Percentiles rank a stretch among this genome's conserved stretches.
Conservation (phyloP, 2,329 filamentous ascomycete genomes). For the Myriosclerotinia scirpicola region DNA sequence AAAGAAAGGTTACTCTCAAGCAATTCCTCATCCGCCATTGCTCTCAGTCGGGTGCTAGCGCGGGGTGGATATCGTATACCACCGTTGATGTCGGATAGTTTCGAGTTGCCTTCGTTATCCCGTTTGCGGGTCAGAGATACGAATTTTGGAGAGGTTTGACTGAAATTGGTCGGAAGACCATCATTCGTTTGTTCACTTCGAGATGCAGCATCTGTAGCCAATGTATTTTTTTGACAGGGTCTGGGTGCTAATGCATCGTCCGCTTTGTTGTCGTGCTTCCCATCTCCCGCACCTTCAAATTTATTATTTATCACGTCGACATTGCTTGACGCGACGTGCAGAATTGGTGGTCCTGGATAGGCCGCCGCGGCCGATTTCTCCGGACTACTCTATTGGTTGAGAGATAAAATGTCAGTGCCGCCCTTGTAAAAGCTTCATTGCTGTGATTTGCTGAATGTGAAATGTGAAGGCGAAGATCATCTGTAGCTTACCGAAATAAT, state of each 20-base stretch:
- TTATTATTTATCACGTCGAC: slow-evolving; percentile 7
- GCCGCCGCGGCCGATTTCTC: neutral
- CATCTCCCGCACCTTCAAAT: neutral
- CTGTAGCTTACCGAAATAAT: slow-evolving; percentile 29
- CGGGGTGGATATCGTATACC: neutral
- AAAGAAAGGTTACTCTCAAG: slow-evolving; percentile 35
- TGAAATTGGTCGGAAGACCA: neutral
- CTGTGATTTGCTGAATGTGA: slow-evolving; percentile 4
- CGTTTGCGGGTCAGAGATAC: neutral
- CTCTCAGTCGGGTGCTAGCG: neutral
- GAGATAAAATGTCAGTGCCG: slow-evolving; percentile 19
- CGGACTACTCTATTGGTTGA: slow-evolving; percentile 15
- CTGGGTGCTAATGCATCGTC: neutral
- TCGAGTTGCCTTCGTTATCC: neutral
- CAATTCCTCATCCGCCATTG: slow-evolving; percentile 17
- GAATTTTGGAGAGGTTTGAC: too few species aligned
- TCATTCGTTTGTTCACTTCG: neutral
- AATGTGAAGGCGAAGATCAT: neutral
- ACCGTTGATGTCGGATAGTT: neutral
- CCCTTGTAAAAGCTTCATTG: slow-evolving; percentile 8
- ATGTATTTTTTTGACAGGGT: neutral
- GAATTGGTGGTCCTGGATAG: neutral
- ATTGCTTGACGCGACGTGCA: slow-evolving; percentile 4
- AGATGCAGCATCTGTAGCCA: neutral
- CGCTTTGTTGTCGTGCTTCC: neutral